Evolutionary conservation across 148 eudicot species (phyloP), one percentile per base, ranked within the genome.

Genomic region (Silene latifolia): DNA sequence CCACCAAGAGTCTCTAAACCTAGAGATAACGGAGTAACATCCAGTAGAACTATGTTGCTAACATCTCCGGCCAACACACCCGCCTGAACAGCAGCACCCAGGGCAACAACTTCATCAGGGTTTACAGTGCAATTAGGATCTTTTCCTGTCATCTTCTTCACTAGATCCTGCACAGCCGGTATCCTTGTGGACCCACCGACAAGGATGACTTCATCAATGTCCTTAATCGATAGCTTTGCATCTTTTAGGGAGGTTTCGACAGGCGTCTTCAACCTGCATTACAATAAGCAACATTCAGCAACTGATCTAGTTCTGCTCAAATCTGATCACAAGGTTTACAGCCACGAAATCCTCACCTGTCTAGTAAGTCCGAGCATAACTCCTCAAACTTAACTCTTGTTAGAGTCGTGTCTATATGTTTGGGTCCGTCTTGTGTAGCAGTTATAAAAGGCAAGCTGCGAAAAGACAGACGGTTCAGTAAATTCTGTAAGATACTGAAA

Each of bases 391-490:
- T 91, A 14, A 79, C 95, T 75, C 98, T 83, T 7, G 97, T 91
- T 24, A 93, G 81, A n/a, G 90, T 93, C 48, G 97, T 87, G 66
- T 93, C 98, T 29, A 93, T 89, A 76, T 91, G 97, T 78, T 89
- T 93, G 17, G 98, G 98, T 5, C 98, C 98, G 80, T 91, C 95
- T 46, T 88, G 89, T 57, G 98, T 93, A 53, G 97, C 97, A 54
- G 97, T 91, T 69, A 93, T 91, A 83, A 93, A 93, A 47, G 95
- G 95, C 77, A 90, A 73, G 82, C 95, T 90, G 83, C 54, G n/a
- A 58, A 69, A 58, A 56, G 7, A 76, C 9, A 65, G 19, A 27
- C 32, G 14, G 29, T 74, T 73, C 44, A 71, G 72, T 59, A 9
- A 71, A 47, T 44, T 77, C 14, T 25, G n/a, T 32, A 23, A 56